Evolutionary conservation across 805 yeast species (phyloP).

Genomic region (Scheffersomyces coipomensis): DNA sequence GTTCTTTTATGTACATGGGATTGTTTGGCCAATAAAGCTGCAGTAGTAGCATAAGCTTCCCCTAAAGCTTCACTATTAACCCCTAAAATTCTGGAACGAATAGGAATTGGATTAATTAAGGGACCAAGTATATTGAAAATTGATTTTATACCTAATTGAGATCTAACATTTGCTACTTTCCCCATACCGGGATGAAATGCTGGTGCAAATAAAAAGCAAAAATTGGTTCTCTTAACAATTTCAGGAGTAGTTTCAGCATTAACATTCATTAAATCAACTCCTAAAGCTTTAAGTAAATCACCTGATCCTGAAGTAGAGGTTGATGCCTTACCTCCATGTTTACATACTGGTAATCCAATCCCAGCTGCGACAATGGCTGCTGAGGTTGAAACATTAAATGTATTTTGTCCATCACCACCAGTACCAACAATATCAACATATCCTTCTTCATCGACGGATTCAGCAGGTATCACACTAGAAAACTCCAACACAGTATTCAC

Average conservation of each 20-base stretch:
- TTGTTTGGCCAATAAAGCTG: conserved; percentile 55
- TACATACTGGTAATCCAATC: conserved; percentile 74
- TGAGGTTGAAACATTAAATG: conserved; percentile 94
- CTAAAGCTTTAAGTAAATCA: conserved; percentile 77
- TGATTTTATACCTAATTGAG: conserved; percentile 82
- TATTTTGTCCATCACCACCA: conserved; percentile 98
- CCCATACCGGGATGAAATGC: conserved; percentile 93
- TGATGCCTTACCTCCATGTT: conserved; percentile 97
- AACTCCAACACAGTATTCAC: conserved; percentile 70
- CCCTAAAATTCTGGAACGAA: conserved; percentile 80
- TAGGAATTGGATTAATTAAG: conserved; percentile 83
- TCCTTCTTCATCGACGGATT: conserved; percentile 45
- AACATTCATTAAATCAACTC: conserved; percentile 76
- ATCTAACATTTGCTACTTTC: conserved; percentile 73
- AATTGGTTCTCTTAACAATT: conserved; percentile 49
- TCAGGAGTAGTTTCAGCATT: conserved; percentile 59
- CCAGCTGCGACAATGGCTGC: conserved; percentile 95
- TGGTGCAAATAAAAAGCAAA: conserved; percentile 85
- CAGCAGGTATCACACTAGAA: conserved; percentile 53
- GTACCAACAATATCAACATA: conserved; percentile 94
- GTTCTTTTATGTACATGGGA: conserved; percentile 52
- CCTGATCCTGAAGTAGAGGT: conserved; percentile 94
- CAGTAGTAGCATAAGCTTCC: conserved; percentile 79
- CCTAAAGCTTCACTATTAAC: conserved; percentile 83
- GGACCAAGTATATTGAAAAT: conserved; percentile 96